Conservation (phyloP, 2,329 filamentous ascomycete genomes). For the Xylaria multiplex region DNA sequence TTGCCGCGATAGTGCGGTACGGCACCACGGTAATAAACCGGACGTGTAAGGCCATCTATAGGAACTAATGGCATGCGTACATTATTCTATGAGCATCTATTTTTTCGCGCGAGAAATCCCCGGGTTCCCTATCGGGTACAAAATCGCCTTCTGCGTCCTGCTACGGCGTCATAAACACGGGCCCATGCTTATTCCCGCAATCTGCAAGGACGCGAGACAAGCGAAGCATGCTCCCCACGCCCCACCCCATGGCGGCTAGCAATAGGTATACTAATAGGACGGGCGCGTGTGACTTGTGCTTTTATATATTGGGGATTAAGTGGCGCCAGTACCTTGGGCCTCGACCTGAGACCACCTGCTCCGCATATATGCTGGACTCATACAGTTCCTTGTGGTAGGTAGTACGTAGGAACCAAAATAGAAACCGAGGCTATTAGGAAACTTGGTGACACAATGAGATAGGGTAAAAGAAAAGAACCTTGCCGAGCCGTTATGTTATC, state of each 20-base stretch:
- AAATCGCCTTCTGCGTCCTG: background rate
- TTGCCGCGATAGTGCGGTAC: background rate
- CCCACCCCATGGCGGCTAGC: background rate
- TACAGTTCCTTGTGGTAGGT: background rate
- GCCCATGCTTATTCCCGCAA: conserved; percentile 13
- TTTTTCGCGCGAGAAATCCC: background rate
- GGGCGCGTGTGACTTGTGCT: background rate
- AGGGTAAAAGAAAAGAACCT: background rate
- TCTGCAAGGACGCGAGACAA: conserved; percentile 32
- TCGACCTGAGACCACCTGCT: background rate
- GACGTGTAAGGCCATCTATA: background rate
- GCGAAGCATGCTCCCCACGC: background rate
- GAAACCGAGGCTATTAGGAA: background rate
- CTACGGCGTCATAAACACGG: background rate
- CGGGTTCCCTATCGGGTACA: background rate
- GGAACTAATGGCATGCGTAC: background rate
- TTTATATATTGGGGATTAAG: conserved; percentile 6
- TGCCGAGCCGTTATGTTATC: background rate
- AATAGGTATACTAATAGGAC: conserved; percentile 1
- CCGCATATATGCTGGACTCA: background rate
- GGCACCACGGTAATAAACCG: background rate
- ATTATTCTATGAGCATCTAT: background rate
- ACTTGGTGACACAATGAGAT: background rate
- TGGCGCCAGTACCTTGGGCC: conserved; percentile 8
- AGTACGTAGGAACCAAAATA: background rate